A percentile compares a stretch with the other conserved stretches of the same genome.
Evolutionary conservation across 192 early-diverging fungal genomes (phyloP).

Genomic region (Diversispora epigaea): DNA sequence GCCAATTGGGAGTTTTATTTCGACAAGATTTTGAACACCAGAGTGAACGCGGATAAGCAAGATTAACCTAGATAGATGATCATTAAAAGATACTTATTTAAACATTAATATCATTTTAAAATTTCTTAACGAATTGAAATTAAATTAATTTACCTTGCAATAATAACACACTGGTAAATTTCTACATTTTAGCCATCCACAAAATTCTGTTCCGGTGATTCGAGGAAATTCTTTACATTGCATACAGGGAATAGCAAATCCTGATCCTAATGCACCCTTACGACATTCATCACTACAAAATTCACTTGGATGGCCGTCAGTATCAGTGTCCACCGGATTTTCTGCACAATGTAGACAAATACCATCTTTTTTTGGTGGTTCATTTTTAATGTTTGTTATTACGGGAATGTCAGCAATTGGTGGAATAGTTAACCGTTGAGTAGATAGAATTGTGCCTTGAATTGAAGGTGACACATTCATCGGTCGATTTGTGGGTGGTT

Average conservation of each 20-base stretch:
- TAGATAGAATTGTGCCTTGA: no score
- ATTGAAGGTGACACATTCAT: no score
- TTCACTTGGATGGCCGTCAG: constrained; percentile 1
- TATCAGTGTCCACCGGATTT: not conserved
- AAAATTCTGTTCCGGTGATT: constrained; percentile 7
- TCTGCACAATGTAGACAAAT: constrained; percentile 9
- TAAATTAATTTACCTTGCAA: constrained; percentile 5
- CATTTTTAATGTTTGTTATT: no score
- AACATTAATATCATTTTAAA: not conserved
- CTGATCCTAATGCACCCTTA: not conserved
- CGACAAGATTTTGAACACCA: constrained; percentile 13
- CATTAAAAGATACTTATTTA: not conserved
- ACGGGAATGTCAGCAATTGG: no score
- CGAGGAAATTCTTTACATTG: constrained; percentile 13
- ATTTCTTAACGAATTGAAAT: not conserved
- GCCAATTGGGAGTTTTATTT: constrained; percentile 18
- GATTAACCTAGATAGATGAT: not conserved
- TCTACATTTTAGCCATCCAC: constrained; percentile 14
- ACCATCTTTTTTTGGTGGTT: no score
- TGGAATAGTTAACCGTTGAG: no score
- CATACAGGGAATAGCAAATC: not conserved
- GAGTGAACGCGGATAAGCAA: not conserved
- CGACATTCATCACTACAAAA: constrained; percentile 23
- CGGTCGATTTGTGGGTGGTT: no score
- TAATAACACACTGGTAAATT: constrained; percentile 4